phyloP scores from a whole-genome alignment of 2,329 filamentous ascomycete species.

The Monosporascus sp. region DNA sequence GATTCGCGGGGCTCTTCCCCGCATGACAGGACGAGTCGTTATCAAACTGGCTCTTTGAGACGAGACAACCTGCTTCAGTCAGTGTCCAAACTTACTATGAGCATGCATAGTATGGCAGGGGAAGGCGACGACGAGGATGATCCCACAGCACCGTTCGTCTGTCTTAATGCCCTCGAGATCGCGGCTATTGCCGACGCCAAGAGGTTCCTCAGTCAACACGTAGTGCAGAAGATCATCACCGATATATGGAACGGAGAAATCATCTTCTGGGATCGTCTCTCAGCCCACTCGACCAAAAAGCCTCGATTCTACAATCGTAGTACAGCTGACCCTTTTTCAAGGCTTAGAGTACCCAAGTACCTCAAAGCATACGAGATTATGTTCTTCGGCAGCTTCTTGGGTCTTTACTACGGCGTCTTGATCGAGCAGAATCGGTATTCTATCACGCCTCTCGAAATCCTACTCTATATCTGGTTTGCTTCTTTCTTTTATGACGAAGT shows the following conservation, averaged over 20 bases:
- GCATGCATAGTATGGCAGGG: slow-evolving; percentile 31
- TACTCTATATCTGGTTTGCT: slow-evolving; percentile 80
- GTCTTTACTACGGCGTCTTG: slow-evolving; percentile 81
- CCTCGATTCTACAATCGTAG: slow-evolving; percentile 59
- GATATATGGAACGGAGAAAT: slow-evolving; percentile 71
- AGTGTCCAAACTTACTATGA: slow-evolving; percentile 50
- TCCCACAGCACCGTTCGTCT: slow-evolving; percentile 67
- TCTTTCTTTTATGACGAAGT: slow-evolving; percentile 86
- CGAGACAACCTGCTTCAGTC: slow-evolving; percentile 48
- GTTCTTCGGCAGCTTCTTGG: slow-evolving; percentile 66
- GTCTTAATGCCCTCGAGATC: slow-evolving; percentile 77
- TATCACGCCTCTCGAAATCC: slow-evolving; percentile 63
- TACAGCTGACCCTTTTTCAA: slow-evolving; percentile 58
- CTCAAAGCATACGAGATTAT: slow-evolving; percentile 66
- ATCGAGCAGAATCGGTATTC: slow-evolving; percentile 62
- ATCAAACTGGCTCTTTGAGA: slow-evolving; percentile 35
- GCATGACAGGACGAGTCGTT: slow-evolving; percentile 18
- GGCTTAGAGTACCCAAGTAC: slow-evolving; percentile 67
- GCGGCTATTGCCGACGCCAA: slow-evolving; percentile 66
- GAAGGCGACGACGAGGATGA: slow-evolving; percentile 50
- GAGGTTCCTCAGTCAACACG: slow-evolving; percentile 63
- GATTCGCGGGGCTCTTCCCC: slow-evolving; percentile 16
- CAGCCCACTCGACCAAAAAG: slow-evolving; percentile 57
- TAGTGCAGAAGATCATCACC: slow-evolving; percentile 67
- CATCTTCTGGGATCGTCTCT: slow-evolving; percentile 67